Percentiles rank a stretch among this genome's conserved stretches.
These are phyloP conservation scores for Picea sitchensis DNA, from an alignment of 75 land plant genomes.

Conservation along the genomic window DNA sequence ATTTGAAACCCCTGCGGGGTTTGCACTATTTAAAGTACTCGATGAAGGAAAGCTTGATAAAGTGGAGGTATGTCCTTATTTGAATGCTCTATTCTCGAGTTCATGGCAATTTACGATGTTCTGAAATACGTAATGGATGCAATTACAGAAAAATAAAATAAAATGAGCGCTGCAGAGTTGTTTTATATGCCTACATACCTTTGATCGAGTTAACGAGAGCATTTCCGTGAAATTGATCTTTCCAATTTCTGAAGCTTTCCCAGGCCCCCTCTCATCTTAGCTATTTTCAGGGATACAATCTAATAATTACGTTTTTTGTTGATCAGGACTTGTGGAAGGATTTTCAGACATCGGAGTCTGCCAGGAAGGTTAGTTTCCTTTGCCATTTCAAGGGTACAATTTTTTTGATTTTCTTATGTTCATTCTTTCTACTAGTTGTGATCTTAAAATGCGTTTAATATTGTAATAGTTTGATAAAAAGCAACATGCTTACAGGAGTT, in stretches of 20 bases:
- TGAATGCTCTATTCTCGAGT: neutral
- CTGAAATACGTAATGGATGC: neutral
- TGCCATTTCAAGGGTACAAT: too few relatives aligned
- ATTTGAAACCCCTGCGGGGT: conserved; percentile 91
- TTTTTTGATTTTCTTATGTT: too few relatives aligned
- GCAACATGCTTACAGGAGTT: too few relatives aligned
- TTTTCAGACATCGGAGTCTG: conserved; percentile 69
- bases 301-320: neutral
- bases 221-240: neutral
- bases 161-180: too few relatives aligned
- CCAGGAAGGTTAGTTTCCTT: conserved; percentile 58
- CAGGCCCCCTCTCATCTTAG: neutral
- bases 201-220: neutral
- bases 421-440: too few relatives aligned
- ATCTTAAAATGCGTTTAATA: too few relatives aligned
- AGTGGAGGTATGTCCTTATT: conserved; percentile 63
- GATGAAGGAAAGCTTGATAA: conserved; percentile 81
- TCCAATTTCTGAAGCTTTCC: neutral
- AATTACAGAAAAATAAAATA: too few relatives aligned
- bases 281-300: neutral
- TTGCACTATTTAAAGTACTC: conserved; percentile 81
- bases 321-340: conserved; percentile 83
- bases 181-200: neutral
- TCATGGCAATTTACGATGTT: neutral
- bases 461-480: too few relatives aligned